phyloP scores from a whole-genome alignment of 2,329 filamentous ascomycete species.

The Phoma sp. region DNA sequence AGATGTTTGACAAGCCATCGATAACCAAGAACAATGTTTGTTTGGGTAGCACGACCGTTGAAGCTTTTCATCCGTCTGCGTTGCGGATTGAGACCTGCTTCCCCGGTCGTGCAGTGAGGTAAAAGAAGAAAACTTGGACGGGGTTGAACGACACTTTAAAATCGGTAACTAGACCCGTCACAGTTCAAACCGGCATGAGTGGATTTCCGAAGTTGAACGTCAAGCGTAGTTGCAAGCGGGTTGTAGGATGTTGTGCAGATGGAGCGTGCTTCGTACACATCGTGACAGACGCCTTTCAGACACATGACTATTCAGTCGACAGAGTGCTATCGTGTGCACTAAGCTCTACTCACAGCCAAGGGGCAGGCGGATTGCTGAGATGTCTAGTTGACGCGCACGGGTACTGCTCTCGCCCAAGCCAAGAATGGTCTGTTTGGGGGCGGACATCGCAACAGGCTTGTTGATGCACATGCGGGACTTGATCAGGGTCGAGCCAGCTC shows the following conservation, averaged over 20 bases:
- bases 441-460: no score
- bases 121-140: conserved; percentile 8
- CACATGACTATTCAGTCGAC: not conserved
- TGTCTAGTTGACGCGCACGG: no score
- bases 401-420: no score
- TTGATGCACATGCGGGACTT: no score
- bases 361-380: no score
- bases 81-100: conserved; percentile 20
- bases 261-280: not conserved
- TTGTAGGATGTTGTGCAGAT: conserved; percentile 4
- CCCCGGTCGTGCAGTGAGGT: conserved; percentile 24
- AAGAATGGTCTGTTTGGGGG: no score
- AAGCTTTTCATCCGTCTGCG: conserved; percentile 7
- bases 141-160: conserved; percentile 8
- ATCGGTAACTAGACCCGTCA: conserved; percentile 14
- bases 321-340: not conserved
- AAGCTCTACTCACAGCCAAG: no score
- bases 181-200: conserved; percentile 11
- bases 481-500: not conserved
- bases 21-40: not conserved
- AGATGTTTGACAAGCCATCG: not conserved
- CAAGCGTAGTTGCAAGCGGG: conserved; percentile 28
- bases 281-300: not conserved
- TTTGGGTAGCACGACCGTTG: conserved; percentile 1
- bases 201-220: conserved; percentile 14